Evolutionary conservation across 768 basidiomycete species (phyloP).

Genomic region (Phanerodontia chrysosporium): DNA sequence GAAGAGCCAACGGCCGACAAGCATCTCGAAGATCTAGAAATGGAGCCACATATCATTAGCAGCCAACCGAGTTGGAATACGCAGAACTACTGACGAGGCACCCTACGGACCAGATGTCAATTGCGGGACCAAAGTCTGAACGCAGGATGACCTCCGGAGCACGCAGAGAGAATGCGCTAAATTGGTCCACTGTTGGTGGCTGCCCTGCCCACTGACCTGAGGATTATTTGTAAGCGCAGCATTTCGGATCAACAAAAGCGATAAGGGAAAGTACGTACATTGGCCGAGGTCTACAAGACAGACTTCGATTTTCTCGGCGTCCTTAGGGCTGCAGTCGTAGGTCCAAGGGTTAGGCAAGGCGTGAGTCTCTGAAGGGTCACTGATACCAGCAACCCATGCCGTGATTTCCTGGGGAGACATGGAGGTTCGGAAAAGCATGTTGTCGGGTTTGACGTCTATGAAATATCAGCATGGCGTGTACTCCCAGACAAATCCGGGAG

Average conservation of each 20-base stretch:
- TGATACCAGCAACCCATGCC: not conserved
- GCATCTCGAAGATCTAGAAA: conserved; percentile 24
- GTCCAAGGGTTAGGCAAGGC: conserved; percentile 14
- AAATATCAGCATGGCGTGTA: not conserved
- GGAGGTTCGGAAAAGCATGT: conserved; percentile 21
- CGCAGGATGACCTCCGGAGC: conserved; percentile 27
- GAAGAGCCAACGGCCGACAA: conserved; percentile 23
- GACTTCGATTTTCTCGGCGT: conserved; percentile 12
- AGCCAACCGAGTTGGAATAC: too few relatives aligned
- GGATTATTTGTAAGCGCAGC: too few relatives aligned
- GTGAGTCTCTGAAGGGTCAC: conserved; percentile 5
- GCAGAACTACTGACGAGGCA: conserved; percentile 20
- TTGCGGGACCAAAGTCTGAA: conserved; percentile 15
- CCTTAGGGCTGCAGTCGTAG: conserved; percentile 10
- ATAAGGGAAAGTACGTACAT: conserved; percentile 8
- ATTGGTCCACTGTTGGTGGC: conserved; percentile 14
- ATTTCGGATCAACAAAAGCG: not conserved
- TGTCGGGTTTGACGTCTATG: conserved; percentile 25
- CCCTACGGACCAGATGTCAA: conserved; percentile 30
- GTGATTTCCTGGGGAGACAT: conserved; percentile 6
- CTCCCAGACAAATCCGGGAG: not conserved
- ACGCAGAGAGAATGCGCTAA: conserved; percentile 21
- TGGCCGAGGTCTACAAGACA: conserved; percentile 21
- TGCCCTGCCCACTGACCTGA: conserved; percentile 18
- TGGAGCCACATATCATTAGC: not conserved